A percentile compares a stretch with the other conserved stretches of the same genome.
Evolutionary conservation across 1,284 basidiomycete species (phyloP).

Genomic region (Thelephora terrestris): DNA sequence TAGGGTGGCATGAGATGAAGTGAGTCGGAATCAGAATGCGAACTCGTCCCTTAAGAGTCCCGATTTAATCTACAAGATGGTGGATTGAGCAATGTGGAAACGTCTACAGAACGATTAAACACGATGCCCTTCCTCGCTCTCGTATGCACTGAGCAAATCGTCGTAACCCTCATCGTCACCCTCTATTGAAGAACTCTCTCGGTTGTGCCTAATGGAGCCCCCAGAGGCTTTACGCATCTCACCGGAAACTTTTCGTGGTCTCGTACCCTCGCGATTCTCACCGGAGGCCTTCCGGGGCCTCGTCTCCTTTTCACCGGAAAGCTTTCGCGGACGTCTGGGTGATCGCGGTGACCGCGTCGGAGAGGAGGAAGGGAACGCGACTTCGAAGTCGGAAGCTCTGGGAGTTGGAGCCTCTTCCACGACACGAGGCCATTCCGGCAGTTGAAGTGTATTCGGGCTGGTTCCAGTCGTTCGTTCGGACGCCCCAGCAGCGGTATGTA

Average conservation of each 20-base stretch:
- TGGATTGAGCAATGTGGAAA: background rate
- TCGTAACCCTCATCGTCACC: conserved; percentile 74
- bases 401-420: conserved; percentile 44
- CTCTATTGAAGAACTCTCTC: conserved; percentile 57
- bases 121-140: conserved; percentile 41
- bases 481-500: conserved; percentile 31
- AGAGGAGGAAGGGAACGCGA: conserved; percentile 19
- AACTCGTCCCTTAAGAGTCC: background rate
- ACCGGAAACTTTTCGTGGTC: conserved; percentile 31
- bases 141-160: conserved; percentile 66
- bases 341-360: conserved; percentile 24
- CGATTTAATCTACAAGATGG: conserved; percentile 1
- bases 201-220: conserved; percentile 25
- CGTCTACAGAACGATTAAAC: conserved; percentile 6
- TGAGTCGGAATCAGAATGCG: background rate
- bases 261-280: conserved; percentile 16
- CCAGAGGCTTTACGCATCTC: conserved; percentile 24
- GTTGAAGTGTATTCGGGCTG: conserved; percentile 33
- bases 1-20: background rate
- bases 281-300: conserved; percentile 25
- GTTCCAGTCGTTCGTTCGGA: conserved; percentile 12
- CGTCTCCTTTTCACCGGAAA: conserved; percentile 30
- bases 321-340: conserved; percentile 32
- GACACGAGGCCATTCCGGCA: conserved; percentile 45
- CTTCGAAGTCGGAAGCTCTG: conserved; percentile 38